Conservation (phyloP, 805 yeast genomes). For the Saccharomycopsis sp. region DNA sequence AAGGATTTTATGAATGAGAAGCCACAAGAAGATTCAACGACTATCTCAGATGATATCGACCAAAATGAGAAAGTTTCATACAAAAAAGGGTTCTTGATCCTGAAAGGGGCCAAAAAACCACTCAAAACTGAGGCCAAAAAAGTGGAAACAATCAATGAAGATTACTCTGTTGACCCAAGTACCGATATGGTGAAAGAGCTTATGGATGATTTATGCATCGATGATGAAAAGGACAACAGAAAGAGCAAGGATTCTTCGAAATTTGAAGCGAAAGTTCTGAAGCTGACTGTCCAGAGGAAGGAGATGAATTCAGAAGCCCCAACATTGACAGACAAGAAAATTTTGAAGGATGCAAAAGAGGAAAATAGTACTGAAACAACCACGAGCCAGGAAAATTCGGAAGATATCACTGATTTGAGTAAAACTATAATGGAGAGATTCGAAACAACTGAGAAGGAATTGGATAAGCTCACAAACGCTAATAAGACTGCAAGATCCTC, state of each 20-base stretch:
- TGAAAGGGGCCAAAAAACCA: not conserved
- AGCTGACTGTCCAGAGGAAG: not conserved
- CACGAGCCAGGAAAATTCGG: too few species aligned
- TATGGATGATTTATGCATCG: slow-evolving; percentile 7
- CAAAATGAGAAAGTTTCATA: slow-evolving; percentile 9
- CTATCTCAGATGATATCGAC: not conserved
- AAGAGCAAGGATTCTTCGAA: not conserved
- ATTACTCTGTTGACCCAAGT: slow-evolving; percentile 7
- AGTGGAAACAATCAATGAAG: not conserved
- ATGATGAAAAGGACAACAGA: not conserved
- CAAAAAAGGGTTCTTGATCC: slow-evolving; percentile 18
- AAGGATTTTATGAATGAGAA: too few species aligned
- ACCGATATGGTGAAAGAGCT: slow-evolving; percentile 7
- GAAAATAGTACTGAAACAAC: not conserved
- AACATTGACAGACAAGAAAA: too few species aligned
- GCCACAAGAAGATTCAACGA: too few species aligned
- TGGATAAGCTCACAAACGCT: not conserved
- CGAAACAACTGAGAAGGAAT: not conserved
- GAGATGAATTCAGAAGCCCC: too few species aligned
- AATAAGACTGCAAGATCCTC: not conserved
- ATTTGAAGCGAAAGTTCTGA: not conserved
- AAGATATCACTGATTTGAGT: too few species aligned
- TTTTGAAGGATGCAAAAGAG: too few species aligned
- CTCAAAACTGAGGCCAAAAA: not conserved
- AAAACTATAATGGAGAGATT: too few species aligned